phyloP scores from a whole-genome alignment of 306 rosid genomes.

The Pyrus communis region DNA sequence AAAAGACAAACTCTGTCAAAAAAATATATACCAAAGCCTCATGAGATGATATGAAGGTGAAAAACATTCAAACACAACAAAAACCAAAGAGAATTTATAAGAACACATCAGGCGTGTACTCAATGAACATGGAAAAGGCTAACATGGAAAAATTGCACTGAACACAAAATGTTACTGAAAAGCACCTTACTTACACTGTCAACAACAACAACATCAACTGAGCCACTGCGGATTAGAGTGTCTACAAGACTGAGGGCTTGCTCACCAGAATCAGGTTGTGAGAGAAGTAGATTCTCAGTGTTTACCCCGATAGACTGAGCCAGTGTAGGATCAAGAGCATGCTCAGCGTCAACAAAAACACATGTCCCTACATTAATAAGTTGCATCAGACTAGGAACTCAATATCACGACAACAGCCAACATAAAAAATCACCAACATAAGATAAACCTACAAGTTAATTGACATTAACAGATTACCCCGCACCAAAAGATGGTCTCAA shows the following conservation, averaged over 20 bases:
- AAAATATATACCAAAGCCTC: background rate
- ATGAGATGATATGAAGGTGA: background rate
- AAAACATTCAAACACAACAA: background rate
- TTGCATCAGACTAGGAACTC: conserved; percentile 11
- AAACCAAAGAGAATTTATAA: background rate
- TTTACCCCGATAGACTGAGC: conserved; percentile 83
- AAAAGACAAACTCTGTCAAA: background rate
- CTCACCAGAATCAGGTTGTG: conserved; percentile 95
- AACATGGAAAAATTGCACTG: background rate
- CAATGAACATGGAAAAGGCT: background rate
- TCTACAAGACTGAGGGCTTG: conserved; percentile 92
- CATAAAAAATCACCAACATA: background rate
- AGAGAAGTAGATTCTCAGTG: conserved; percentile 64
- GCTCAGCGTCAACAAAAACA: conserved; percentile 89
- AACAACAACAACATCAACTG: conserved; percentile 91
- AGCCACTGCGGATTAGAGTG: conserved; percentile 81
- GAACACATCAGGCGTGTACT: background rate
- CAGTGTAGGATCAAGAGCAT: conserved; percentile 79
- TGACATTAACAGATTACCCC: background rate
- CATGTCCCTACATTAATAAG: conserved; percentile 48
- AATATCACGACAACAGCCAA: background rate
- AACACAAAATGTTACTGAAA: background rate
- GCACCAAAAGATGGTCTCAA: background rate
- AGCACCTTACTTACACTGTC: conserved; percentile 71
- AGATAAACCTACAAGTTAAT: background rate